A percentile compares a stretch with the other conserved stretches of the same genome.
phyloP scores from a whole-genome alignment of 768 basidiomycete genomes.

The Panaeolus cyanescens region DNA sequence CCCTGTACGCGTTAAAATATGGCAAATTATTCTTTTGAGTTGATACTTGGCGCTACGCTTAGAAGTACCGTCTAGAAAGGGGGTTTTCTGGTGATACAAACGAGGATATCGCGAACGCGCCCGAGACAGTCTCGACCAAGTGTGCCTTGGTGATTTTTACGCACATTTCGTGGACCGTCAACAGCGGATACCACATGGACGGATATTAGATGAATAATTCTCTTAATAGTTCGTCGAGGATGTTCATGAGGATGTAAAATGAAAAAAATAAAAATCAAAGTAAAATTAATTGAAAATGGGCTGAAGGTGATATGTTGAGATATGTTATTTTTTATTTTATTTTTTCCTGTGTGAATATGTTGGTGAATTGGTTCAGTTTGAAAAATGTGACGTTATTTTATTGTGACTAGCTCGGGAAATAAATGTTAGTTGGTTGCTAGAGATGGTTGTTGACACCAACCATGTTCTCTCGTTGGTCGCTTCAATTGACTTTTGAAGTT shows the following conservation, averaged over 20 bases:
- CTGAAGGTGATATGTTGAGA: not conserved
- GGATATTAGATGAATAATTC: not conserved
- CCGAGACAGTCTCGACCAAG: not conserved
- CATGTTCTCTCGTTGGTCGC: not conserved
- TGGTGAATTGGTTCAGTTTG: constrained; percentile 2
- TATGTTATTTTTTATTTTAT: not conserved
- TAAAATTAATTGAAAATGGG: not conserved
- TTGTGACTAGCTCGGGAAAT: constrained; percentile 1
- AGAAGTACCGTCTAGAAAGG: not conserved
- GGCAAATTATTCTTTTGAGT: not conserved
- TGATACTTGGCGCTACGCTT: not conserved
- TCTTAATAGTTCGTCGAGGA: not conserved
- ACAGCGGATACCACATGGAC: not conserved
- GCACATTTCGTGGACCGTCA: not conserved
- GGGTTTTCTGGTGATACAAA: not conserved
- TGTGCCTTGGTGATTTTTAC: not conserved
- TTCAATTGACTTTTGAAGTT: not conserved
- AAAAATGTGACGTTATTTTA: constrained; percentile 5
- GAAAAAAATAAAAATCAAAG: not conserved
- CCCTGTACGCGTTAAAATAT: not conserved
- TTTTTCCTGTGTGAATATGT: not conserved
- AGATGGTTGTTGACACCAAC: constrained; percentile 4
- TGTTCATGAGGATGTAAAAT: not conserved
- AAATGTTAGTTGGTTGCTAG: constrained; percentile 19
- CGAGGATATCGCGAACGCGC: not conserved